Base-by-base conservation (phyloP, 345 rosid genomes). In the Cardamine resedifolia region DNA sequence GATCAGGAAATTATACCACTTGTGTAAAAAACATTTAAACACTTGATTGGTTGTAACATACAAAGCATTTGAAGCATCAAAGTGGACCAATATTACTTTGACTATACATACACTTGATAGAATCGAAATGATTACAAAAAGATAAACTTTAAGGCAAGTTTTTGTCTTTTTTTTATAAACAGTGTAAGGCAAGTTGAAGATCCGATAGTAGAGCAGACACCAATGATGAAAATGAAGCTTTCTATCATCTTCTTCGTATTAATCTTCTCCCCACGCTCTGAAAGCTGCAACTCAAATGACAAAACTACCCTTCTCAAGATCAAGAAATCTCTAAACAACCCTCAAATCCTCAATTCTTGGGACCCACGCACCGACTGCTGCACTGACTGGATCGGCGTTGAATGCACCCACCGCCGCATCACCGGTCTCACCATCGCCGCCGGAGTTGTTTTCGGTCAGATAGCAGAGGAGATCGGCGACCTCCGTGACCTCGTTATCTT, bases 271-370 rank as follows among this genome's bases (percentile, higher is more conserved):
- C 11, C 51, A 38, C 7, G 52, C 31, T 60, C 30, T 14, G 15
- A 19, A 16, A 60, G 68, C 6, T 89, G 93, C 75, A 76, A 82
- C 78, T 59, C 85, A 20, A 28, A 48, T 7, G 93, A 89, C 79
- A 87, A 89, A 62, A 63, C 63, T 34, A 85, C 75, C 62, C 91
- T 91, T 33, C 82, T 91, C 57, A 74, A 78, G 9, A 83, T 89
- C 66, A 86, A 83, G 58, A 55, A 78, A 49, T 68, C 83, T 52
- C 78, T 87, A 20, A 83, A 84, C 68, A 68, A 88, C 66, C 91
- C 96, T 58, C 81, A 81, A 80, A 76, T 78, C 38, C 78, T 87
- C 44, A 79, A 85, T 49, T 87, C 96, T 1, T 89, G 97, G 97
- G 31, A 80, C 8, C 77, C 85, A 2, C 72, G 76, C 38, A 68